Base-by-base conservation (phyloP, 2,329 filamentous ascomycete genomes). In the Lizonia empirigonia region DNA sequence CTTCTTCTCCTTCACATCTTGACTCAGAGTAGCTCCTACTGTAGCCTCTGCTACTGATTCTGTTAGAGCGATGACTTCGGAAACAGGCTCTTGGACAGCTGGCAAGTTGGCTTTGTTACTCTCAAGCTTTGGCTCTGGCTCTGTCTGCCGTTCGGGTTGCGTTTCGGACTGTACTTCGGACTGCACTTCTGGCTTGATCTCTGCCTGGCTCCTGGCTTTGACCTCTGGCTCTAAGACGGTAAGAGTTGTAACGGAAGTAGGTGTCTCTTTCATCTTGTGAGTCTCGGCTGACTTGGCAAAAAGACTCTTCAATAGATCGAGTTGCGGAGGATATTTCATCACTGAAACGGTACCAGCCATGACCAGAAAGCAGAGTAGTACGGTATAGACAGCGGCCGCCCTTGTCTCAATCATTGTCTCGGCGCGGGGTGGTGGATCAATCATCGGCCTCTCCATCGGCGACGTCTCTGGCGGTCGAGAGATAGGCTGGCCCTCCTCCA, bases 1-100 rank as follows among this genome's bases (percentile, higher is more conserved):
- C 44, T 67, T 70, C 54, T 65, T 67, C 53, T 72, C 65, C 34
- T 70, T 67, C 24, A 30, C 37, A 16, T 71, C 67, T 8, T 44
- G 53, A 13, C 45, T 41, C 26, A 53, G 30, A 20, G 53, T 38
- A 7, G 34, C 23, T 4, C 57, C 50, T 8, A 41, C 24, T 19
- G 47, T 30, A 12, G 36, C 48, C 41, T 62, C 53, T 12, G 52
- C 46, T 30, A 35, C 19, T 5, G 39, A 34, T 35, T 56, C 48
- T 30, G 57, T 35, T 10, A 44, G 24, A 29, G 26, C 20, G 8
- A 22, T 29, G 37, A 48, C 45, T 15, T 61, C 54, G 13, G 34
- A 27, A 36, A 51, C 22, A 13, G 41, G 20, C 16, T 47, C 23
- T 10, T 34, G 24, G 13, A 33, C 30, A 16, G 39, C 24, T 29